Evolutionary conservation across 257 asterid genomes (phyloP).

Genomic region (Agastache rugosa): DNA sequence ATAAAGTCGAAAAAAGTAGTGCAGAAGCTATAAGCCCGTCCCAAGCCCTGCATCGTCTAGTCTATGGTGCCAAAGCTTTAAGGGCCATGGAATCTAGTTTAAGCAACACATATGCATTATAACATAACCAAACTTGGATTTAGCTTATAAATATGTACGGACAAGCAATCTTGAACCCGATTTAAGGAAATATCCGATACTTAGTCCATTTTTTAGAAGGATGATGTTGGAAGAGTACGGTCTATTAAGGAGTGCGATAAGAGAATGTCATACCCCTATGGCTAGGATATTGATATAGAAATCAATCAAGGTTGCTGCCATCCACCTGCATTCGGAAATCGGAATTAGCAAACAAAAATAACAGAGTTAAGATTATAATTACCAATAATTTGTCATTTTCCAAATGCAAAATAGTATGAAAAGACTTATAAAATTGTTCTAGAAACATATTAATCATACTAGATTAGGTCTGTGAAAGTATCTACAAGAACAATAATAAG

Average conservation of each 20-base stretch:
- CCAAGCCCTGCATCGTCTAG: neutral
- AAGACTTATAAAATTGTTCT: too few relatives aligned
- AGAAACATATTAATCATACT: neutral
- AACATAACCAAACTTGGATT: neutral
- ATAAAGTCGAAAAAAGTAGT: neutral
- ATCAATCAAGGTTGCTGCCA: slow-evolving; percentile 75
- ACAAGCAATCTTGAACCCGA: neutral
- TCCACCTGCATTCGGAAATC: slow-evolving; percentile 64
- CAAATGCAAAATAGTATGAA: neutral
- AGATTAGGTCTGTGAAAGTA: neutral
- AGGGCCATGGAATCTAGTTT: neutral
- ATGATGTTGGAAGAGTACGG: slow-evolving; percentile 1
- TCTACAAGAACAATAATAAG: neutral
- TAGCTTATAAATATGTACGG: neutral
- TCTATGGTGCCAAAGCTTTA: slow-evolving; percentile 7
- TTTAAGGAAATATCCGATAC: neutral
- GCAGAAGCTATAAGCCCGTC: neutral
- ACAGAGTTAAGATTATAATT: neutral
- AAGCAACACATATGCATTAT: neutral
- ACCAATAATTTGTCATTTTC: neutral
- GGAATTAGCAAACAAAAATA: neutral
- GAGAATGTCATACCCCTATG: slow-evolving; percentile 57
- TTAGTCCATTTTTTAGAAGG: neutral
- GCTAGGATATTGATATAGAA: slow-evolving; percentile 63
- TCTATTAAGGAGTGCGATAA: slow-evolving; percentile 12